Evolutionary conservation across 1,284 basidiomycete genomes (phyloP), one percentile per base, ranked within the genome.

Genomic region (Boletus semigastroideus): DNA sequence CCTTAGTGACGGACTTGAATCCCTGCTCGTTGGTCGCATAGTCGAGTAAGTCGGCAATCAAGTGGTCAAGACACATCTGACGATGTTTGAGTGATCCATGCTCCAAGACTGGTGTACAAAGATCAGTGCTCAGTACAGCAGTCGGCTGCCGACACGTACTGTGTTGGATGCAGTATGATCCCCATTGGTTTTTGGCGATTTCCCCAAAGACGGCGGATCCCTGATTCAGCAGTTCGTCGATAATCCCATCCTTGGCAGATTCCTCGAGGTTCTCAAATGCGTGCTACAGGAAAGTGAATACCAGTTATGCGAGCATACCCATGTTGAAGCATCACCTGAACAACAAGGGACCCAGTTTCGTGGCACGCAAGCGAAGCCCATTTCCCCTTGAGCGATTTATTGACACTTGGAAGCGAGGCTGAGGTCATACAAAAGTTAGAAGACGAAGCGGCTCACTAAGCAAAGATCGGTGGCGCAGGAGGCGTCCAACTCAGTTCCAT

Each of bases 351-450:
- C 2, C 89, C 89, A 1, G 90, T 92, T 70, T 92, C 90, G 62
- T 92, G 89, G 62, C 90, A 91, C n/a, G 89, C 89, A 42, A 92
- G 77, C 13, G 88, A 80, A 0, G 89, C 89, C 89, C 90, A 92
- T 64, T 90, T 88, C 17, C 90, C 89, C 61, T 87, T 86, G 56
- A 92, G 72, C 2, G 89, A 87, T 59, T 84, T 87, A 69, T 92
- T 92, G 59, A 92, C 88, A 57, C 88, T 90, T 59, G 7, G 19
- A 16, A n/a, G 46, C 11, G 28, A 53, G 49, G 48, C 34, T 50
- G 52, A 48, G 41, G 33, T 53, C 46, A 25, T 34, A 45, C 34
- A n/a, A 6, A 48, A 25, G 14, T 36, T 17, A 10, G 16, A 41
- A 40, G 31, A 14, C 46, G 44, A 44, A 44, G 36, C 45, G 42